Evolutionary conservation across 129 eudicot species (phyloP).

Genomic region (Escallonia rubra): DNA sequence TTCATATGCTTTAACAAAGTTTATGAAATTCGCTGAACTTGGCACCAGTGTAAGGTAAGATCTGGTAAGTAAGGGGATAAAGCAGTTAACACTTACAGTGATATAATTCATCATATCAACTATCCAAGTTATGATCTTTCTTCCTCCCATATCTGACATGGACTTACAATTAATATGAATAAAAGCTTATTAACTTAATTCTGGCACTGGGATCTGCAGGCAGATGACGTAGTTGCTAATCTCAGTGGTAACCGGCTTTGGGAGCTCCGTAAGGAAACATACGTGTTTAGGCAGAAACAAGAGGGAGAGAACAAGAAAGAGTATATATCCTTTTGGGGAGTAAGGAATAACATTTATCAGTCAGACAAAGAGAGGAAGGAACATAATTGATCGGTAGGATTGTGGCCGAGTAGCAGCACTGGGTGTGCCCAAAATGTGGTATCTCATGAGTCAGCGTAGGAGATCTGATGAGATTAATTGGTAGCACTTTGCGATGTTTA

Average conservation of each 20-base stretch:
- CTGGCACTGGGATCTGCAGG: conserved; percentile 13
- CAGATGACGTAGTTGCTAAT: conserved; percentile 38
- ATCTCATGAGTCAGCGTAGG: not conserved
- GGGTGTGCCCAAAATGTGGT: not conserved
- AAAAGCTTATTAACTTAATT: not conserved
- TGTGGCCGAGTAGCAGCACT: not conserved
- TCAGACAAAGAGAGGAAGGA: conserved; percentile 13
- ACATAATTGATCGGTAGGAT: conserved; percentile 15
- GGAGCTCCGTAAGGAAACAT: conserved; percentile 32
- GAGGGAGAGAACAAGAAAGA: conserved; percentile 15
- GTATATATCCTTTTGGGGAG: conserved; percentile 4
- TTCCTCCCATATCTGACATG: too few species aligned
- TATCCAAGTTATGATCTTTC: too few species aligned
- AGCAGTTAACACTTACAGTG: too few species aligned
- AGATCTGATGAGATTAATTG: conserved; percentile 17
- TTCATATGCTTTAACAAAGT: too few species aligned
- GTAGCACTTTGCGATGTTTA: conserved; percentile 22
- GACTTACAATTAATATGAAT: not conserved
- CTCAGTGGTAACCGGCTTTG: conserved; percentile 34
- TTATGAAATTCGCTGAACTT: too few species aligned
- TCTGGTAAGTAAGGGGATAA: too few species aligned
- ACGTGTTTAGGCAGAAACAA: conserved; percentile 30
- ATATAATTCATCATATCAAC: too few species aligned
- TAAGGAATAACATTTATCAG: conserved; percentile 16
- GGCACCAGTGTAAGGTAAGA: too few species aligned